Evolutionary conservation across 768 basidiomycete species (phyloP), one percentile per base, ranked within the genome.

Genomic region (Chalciporus piperatus): DNA sequence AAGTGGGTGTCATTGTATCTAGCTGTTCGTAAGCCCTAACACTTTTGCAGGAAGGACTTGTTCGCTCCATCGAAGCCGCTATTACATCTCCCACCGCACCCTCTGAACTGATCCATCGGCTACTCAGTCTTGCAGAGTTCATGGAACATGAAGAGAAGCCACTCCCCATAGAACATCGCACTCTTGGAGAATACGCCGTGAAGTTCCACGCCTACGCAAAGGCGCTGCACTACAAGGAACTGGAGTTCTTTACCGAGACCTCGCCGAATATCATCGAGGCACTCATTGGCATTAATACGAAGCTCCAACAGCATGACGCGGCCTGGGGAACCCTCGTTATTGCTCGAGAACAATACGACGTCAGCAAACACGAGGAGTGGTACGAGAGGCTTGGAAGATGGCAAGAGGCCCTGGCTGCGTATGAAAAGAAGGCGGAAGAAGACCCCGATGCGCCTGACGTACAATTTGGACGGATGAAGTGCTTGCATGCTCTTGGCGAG

Each of bases 81-180:
- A 87, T 98, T 54, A 85, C 81, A 0, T 89, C 92, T 4, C 73
- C 78, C 14, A 79, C 73, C 9, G 84, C 91, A 4, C 92, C 94
- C 2, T 79, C 91, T 2, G 96, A 98, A 42, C 77, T 98, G 25
- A 89, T 96, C 17, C 92, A 97, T 65, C 82, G 91, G 22, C 73
- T 98, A 14, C 79, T 99, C 49, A 94, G 94, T 68, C 79, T 98
- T 22, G 94, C 94, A 4, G 97, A 99, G 66, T 98, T 98, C 68
- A 96, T 98, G 91, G 97, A 98, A 68, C 96, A 98, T 59, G 95
- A 98, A 70, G 97, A 98, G 63, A 96, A 96, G 63, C 81, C 90
- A 1, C 76, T 98, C 1, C 93, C 93, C 2, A 97, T 98, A 54
- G 93, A 97, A 60, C 87, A 94, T 59, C 82, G 91, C 46, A 92